Percentiles rank a stretch among this genome's conserved stretches.
Evolutionary conservation across 2,329 filamentous ascomycete genomes (phyloP).

Genomic region (Sordariomycetes sp.): DNA sequence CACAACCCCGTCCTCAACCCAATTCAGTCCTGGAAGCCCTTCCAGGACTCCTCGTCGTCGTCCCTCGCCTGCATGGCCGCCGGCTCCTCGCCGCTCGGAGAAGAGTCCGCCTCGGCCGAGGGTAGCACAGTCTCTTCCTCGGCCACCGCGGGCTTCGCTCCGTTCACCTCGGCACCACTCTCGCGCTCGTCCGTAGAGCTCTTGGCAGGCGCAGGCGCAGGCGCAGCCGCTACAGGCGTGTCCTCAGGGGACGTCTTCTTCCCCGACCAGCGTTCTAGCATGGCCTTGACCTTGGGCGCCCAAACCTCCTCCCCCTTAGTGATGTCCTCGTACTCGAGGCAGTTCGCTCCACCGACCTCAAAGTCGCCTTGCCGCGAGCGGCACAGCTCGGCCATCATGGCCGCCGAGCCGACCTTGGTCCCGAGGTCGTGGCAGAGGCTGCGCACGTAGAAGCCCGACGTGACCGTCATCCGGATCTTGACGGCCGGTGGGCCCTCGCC

Average conservation of each 20-base stretch:
- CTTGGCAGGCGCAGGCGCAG: no score
- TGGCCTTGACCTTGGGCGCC: conserved; percentile 55
- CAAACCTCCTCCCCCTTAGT: conserved; percentile 66
- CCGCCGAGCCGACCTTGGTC: conserved; percentile 65
- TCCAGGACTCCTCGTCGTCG: conserved; percentile 28
- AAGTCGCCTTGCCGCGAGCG: conserved; percentile 76
- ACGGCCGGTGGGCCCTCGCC: conserved; percentile 61
- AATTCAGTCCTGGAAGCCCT: conserved; percentile 23
- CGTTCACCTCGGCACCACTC: not conserved
- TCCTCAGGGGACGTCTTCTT: not conserved
- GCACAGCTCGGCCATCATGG: conserved; percentile 72
- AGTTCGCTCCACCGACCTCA: conserved; percentile 53
- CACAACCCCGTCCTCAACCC: not conserved
- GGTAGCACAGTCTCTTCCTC: not conserved
- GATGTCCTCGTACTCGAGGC: conserved; percentile 68
- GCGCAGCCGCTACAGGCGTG: not conserved
- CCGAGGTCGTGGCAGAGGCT: conserved; percentile 89
- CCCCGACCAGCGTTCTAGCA: conserved; percentile 27
- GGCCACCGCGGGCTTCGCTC: not conserved
- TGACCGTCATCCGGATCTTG: conserved; percentile 79
- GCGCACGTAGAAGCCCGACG: conserved; percentile 92
- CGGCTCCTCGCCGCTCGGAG: conserved; percentile 5
- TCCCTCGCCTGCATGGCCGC: not conserved
- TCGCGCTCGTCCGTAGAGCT: not conserved
- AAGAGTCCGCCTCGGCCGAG: not conserved